Evolutionary conservation across 371 early-diverging fungal species (phyloP).

Genomic region (Rhizopus arrhizus): DNA sequence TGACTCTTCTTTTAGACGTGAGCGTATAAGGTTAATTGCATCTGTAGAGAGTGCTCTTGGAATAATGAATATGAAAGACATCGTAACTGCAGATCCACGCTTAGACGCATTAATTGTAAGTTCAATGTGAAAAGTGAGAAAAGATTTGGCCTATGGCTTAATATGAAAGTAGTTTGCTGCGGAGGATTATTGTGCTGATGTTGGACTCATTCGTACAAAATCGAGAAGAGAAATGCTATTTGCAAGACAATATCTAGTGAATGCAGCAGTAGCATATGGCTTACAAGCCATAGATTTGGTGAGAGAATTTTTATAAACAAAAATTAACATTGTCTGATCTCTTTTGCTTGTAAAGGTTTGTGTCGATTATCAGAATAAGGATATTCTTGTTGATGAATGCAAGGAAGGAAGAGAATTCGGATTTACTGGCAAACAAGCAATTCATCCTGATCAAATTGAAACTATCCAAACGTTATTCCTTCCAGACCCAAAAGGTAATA

Average conservation of each 20-base stretch:
- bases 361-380: constrained; percentile 75
- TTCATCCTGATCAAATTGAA: constrained; percentile 89
- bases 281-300: constrained; percentile 91
- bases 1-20: constrained; percentile 41
- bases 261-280: constrained; percentile 81
- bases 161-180: constrained; percentile 77
- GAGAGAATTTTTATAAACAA: constrained; percentile 2
- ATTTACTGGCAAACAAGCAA: constrained; percentile 94
- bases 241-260: constrained; percentile 78
- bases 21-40: constrained; percentile 78
- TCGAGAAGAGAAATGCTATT: constrained; percentile 74
- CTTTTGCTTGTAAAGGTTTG: constrained; percentile 60
- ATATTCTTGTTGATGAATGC: constrained; percentile 77
- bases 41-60: constrained; percentile 87
- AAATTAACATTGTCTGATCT: neutral
- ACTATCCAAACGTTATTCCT: constrained; percentile 77
- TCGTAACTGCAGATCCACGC: constrained; percentile 70
- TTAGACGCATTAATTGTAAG: constrained; percentile 78
- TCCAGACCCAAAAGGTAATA: constrained; percentile 70
- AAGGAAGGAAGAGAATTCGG: constrained; percentile 87
- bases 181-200: constrained; percentile 93
- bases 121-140: constrained; percentile 4
- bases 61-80: constrained; percentile 83
- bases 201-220: constrained; percentile 74
- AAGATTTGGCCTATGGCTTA: constrained; percentile 1